Evolutionary conservation across 345 rosid species (phyloP).

Genomic region (Lumnitzera littorea): DNA sequence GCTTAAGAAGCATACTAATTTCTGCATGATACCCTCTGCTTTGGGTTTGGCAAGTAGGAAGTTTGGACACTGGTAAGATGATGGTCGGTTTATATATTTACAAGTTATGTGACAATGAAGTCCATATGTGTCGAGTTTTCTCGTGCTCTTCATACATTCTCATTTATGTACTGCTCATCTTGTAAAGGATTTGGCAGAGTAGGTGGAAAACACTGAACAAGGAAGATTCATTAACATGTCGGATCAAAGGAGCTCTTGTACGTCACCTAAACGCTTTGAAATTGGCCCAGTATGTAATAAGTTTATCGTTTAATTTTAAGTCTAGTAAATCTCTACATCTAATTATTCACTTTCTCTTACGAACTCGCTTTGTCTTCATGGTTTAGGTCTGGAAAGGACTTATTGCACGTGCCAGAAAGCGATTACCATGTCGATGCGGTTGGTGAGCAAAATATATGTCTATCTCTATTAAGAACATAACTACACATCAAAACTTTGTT

Average conservation of each 20-base stretch:
- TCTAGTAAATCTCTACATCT: not conserved
- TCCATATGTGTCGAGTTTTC: not conserved
- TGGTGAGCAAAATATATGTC: constrained; percentile 24
- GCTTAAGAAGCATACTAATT: too few species aligned
- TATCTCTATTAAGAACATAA: not conserved
- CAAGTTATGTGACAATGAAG: not conserved
- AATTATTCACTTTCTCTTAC: constrained; percentile 1
- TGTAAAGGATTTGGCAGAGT: constrained; percentile 49
- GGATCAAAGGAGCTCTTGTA: constrained; percentile 30
- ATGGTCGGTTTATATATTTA: not conserved
- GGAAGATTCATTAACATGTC: constrained; percentile 23
- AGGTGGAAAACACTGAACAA: constrained; percentile 27
- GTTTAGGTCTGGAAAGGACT: constrained; percentile 28
- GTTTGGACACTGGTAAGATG: constrained; percentile 56
- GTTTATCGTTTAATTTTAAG: not conserved
- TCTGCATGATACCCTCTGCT: constrained; percentile 29
- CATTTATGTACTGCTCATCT: constrained; percentile 9
- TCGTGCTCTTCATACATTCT: not conserved
- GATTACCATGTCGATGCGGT: constrained; percentile 10
- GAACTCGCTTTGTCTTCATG: constrained; percentile 19
- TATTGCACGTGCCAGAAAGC: constrained; percentile 9
- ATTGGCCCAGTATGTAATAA: constrained; percentile 16
- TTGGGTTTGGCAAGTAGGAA: constrained; percentile 42
- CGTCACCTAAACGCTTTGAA: constrained; percentile 27
- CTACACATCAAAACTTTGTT: not conserved